A percentile compares a stretch with the other conserved stretches of the same genome.
These are phyloP conservation scores for Russula foetens DNA, from an alignment of 768 basidiomycete genomes.

Conservation along the genomic window DNA sequence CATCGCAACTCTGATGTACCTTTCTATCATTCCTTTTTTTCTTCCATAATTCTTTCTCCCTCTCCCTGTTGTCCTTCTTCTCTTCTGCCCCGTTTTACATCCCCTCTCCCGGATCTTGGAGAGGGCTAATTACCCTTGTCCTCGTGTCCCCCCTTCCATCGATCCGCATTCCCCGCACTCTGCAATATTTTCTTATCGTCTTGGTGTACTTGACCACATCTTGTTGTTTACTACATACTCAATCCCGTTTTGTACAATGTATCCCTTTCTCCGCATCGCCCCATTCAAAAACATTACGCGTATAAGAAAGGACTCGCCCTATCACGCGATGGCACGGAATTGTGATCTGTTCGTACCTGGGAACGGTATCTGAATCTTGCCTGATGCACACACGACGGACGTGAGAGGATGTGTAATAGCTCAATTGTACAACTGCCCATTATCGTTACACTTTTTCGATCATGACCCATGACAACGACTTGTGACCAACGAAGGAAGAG, in stretches of 20 bases:
- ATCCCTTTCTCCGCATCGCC: neutral
- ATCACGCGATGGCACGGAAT: neutral
- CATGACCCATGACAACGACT: neutral
- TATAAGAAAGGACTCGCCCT: neutral
- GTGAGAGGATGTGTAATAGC: conserved; percentile 2
- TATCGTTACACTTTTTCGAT: conserved; percentile 11
- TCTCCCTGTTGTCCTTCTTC: neutral
- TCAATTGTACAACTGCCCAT: neutral
- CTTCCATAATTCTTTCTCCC: neutral
- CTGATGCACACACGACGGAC: neutral
- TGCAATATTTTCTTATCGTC: conserved; percentile 10
- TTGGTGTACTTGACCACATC: conserved; percentile 10
- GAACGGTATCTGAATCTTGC: neutral
- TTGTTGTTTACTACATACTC: conserved; percentile 14
- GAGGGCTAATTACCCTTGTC: conserved; percentile 1
- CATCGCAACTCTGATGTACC: conserved; percentile 7
- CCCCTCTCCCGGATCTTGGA: conserved; percentile 3
- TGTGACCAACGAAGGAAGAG: conserved; percentile 6
- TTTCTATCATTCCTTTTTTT: neutral
- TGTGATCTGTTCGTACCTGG: neutral
- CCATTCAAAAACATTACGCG: neutral
- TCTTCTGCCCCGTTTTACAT: neutral
- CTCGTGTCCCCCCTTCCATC: neutral
- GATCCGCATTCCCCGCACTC: conserved; percentile 2
- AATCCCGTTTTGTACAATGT: conserved; percentile 10